phyloP scores from a whole-genome alignment of 208 protist genomes.

The Naegleria gruberi region DNA sequence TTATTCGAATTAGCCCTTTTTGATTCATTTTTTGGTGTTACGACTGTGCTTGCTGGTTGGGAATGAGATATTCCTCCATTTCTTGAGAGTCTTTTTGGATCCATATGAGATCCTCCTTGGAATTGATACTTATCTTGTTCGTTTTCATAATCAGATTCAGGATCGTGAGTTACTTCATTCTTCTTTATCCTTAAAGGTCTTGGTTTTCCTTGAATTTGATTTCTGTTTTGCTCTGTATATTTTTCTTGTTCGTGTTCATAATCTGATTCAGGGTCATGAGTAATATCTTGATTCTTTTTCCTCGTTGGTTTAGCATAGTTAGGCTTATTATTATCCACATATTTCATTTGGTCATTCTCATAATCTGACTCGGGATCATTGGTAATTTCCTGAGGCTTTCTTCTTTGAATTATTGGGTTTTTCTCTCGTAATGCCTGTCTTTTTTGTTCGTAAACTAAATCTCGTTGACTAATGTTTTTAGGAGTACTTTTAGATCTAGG shows the following conservation, averaged over 20 bases:
- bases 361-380: background rate
- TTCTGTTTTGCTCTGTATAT: too few species aligned
- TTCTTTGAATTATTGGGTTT: too few species aligned
- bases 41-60: too few species aligned
- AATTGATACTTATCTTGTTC: background rate
- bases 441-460: constrained; percentile 1
- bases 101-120: background rate
- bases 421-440: too few species aligned
- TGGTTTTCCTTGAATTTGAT: background rate
- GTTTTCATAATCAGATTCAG: background rate
- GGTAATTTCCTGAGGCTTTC: background rate
- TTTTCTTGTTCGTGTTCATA: background rate
- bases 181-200: background rate
- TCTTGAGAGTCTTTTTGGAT: background rate
- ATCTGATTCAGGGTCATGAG: background rate
- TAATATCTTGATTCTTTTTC: background rate
- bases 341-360: background rate
- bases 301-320: too few species aligned
- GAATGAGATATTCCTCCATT: too few species aligned
- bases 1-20: background rate
- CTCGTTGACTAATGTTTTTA: background rate
- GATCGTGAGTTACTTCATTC: background rate
- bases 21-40: too few species aligned
- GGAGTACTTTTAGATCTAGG: background rate
- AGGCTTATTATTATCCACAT: background rate